These are phyloP conservation scores for Cordyceps pruinosa DNA, from an alignment of 2,329 filamentous ascomycete genomes.

Conservation along the genomic window DNA sequence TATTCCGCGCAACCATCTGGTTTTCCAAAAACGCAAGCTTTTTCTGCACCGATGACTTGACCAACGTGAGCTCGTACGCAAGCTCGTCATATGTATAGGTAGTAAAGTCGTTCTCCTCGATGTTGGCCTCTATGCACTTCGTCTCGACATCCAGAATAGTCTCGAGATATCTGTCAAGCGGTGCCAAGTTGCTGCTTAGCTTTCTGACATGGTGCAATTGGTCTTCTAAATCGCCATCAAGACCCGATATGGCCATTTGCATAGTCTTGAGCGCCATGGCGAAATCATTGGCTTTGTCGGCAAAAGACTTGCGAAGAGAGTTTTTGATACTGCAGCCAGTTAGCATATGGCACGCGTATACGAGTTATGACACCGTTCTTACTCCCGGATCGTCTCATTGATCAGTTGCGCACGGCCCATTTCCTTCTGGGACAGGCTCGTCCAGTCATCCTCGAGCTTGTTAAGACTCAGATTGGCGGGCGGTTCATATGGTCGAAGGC, in stretches of 20 bases:
- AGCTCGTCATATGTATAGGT: slow-evolving; percentile 98
- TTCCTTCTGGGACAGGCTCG: slow-evolving; percentile 70
- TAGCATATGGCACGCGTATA: too few species aligned
- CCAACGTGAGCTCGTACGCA: slow-evolving; percentile 84
- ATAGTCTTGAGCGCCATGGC: slow-evolving; percentile 91
- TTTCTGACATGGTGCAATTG: slow-evolving; percentile 82
- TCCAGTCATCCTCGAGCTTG: slow-evolving; percentile 77
- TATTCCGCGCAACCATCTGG: slow-evolving; percentile 94
- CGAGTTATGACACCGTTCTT: too few species aligned
- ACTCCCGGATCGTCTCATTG: slow-evolving; percentile 96
- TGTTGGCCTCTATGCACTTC: slow-evolving; percentile 92
- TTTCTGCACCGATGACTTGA: slow-evolving; percentile 88
- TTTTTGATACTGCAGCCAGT: slow-evolving; percentile 71
- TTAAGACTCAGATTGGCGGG: slow-evolving; percentile 77
- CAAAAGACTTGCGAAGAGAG: slow-evolving; percentile 81
- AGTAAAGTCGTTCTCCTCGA: slow-evolving; percentile 99
- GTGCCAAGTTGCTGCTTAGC: slow-evolving; percentile 76
- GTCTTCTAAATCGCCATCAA: slow-evolving; percentile 95
- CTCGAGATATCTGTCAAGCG: slow-evolving; percentile 84
- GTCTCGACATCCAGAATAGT: slow-evolving; percentile 80
- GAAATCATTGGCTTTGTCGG: slow-evolving; percentile 97
- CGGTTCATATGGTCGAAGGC: slow-evolving; percentile 83
- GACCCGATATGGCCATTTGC: slow-evolving; percentile 88
- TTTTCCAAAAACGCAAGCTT: slow-evolving; percentile 96
- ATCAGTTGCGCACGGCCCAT: slow-evolving; percentile 86